phyloP scores from a whole-genome alignment of 129 eudicot genomes.

The Tagetes patula region DNA sequence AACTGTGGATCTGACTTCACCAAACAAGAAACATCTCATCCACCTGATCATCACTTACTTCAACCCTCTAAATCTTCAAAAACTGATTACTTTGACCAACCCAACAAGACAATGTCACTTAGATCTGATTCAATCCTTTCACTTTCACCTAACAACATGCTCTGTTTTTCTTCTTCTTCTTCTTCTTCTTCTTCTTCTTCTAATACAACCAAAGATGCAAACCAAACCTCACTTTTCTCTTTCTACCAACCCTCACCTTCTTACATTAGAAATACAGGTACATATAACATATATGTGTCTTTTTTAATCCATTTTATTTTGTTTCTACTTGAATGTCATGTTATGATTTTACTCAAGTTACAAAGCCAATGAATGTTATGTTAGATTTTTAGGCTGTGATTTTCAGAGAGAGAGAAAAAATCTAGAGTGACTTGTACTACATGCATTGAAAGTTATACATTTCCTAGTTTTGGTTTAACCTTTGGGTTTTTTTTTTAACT shows the following conservation, averaged over 20 bases:
- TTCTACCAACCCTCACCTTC: constrained; percentile 45
- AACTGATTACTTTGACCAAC: constrained; percentile 36
- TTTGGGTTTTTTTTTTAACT: background rate
- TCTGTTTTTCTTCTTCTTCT: constrained; percentile 52
- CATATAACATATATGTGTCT: background rate
- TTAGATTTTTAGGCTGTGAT: constrained; percentile 4
- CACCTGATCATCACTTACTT: constrained; percentile 31
- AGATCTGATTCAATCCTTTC: constrained; percentile 49
- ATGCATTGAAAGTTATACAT: constrained; percentile 19
- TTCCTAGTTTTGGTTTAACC: background rate
- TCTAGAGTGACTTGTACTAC: constrained; percentile 22
- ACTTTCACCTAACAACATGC: constrained; percentile 44
- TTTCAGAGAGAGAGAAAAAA: constrained; percentile 8
- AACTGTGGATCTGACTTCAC: constrained; percentile 49
- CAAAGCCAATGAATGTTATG: constrained; percentile 6
- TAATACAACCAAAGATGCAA: constrained; percentile 25
- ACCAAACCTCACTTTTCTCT: constrained; percentile 30
- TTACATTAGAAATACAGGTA: constrained; percentile 50
- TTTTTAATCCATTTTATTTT: background rate
- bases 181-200: constrained; percentile 43
- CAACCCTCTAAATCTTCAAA: constrained; percentile 37
- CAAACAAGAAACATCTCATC: constrained; percentile 62
- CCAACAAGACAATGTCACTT: constrained; percentile 34
- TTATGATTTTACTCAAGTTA: too few species aligned
- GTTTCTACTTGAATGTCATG: background rate